Conservation (phyloP, 1,284 basidiomycete species). For the Cryptococcus sp. region DNA sequence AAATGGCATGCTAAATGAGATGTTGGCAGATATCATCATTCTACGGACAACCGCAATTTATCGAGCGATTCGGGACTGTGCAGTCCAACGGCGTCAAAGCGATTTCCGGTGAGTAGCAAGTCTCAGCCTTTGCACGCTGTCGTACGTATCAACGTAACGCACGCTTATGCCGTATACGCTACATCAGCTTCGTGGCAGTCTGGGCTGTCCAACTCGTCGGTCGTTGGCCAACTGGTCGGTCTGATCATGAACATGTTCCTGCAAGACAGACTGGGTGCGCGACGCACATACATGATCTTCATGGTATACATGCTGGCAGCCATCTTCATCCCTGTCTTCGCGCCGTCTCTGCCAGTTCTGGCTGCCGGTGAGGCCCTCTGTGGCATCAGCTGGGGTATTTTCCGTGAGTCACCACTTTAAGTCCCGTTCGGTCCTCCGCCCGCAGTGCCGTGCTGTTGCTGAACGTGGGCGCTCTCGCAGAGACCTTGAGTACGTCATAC, state of each 20-base stretch:
- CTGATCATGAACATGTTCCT: constrained; percentile 50
- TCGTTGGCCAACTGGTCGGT: constrained; percentile 48
- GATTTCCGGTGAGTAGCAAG: constrained; percentile 14
- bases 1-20: neutral
- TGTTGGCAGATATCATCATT: constrained; percentile 28
- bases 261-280: constrained; percentile 49
- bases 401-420: constrained; percentile 8
- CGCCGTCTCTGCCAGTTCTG: constrained; percentile 41
- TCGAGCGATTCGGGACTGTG: constrained; percentile 29
- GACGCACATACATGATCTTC: constrained; percentile 43
- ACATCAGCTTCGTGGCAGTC: constrained; percentile 55
- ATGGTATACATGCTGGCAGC: constrained; percentile 36
- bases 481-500: constrained; percentile 56
- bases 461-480: neutral
- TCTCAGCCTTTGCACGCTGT: neutral
- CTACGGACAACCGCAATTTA: constrained; percentile 37
- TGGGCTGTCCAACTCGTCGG: constrained; percentile 47
- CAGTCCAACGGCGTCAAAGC: constrained; percentile 13
- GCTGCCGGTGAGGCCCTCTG: constrained; percentile 24
- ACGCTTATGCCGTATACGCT: constrained; percentile 29
- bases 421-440: too few species aligned
- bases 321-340: constrained; percentile 48
- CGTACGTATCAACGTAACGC: neutral
- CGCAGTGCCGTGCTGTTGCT: too few species aligned
- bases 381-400: constrained; percentile 51